These are phyloP conservation scores for Mucor ambiguus DNA, from an alignment of 371 early-diverging fungal species.

Conservation along the genomic window DNA sequence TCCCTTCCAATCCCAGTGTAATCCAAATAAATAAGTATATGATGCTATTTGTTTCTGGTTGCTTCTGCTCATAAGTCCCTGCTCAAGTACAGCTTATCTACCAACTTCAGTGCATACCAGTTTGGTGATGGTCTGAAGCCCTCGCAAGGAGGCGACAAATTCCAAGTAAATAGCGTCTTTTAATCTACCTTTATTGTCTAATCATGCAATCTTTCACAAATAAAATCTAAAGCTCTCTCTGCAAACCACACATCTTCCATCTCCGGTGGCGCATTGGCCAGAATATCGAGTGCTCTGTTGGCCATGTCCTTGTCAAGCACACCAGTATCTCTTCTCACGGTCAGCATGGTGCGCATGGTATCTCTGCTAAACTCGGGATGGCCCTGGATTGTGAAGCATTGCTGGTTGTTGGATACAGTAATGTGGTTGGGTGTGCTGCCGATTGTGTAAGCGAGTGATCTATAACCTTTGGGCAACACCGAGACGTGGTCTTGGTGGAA, in stretches of 20 bases:
- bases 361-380: conserved; percentile 76
- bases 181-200: too few relatives aligned
- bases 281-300: conserved; percentile 1
- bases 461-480: conserved; percentile 54
- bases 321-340: conserved; percentile 38
- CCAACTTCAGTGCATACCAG: too few relatives aligned
- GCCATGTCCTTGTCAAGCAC: conserved; percentile 42
- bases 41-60: too few relatives aligned
- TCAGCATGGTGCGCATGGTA: conserved; percentile 51
- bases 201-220: neutral
- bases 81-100: too few relatives aligned
- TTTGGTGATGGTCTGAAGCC: too few relatives aligned
- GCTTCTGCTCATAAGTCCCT: too few relatives aligned
- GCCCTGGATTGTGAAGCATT: conserved; percentile 74
- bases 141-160: too few relatives aligned
- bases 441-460: conserved; percentile 46
- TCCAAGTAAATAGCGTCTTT: too few relatives aligned
- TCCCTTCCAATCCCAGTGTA: too few relatives aligned
- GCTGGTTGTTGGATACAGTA: conserved; percentile 56
- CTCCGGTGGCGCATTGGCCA: conserved; percentile 10
- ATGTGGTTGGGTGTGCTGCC: conserved; percentile 46
- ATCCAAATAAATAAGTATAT: too few relatives aligned
- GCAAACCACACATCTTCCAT: conserved; percentile 37
- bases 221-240: conserved; percentile 25
- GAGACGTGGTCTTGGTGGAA: conserved; percentile 75